Percentiles rank a stretch among this genome's conserved stretches.
phyloP scores from a whole-genome alignment of 352 stramenopile genomes.

The Ophiocytium majus region DNA sequence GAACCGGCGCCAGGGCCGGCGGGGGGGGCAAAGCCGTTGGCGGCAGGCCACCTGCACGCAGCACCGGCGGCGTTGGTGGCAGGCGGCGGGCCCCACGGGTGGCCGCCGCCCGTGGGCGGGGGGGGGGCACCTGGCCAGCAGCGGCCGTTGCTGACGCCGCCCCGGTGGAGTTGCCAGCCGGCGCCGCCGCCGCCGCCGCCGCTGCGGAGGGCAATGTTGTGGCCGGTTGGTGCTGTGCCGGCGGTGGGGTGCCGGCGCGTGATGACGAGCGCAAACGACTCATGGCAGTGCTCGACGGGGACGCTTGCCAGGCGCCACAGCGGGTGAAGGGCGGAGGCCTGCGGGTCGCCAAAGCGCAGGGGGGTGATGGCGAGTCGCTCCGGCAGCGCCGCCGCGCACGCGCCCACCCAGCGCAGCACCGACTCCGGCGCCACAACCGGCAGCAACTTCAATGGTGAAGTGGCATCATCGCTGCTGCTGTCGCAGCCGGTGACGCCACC shows the following conservation, averaged over 20 bases:
- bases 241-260: constrained; percentile 35
- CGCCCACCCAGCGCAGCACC: constrained; percentile 40
- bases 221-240: no score
- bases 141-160: constrained; percentile 26
- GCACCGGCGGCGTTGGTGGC: no score
- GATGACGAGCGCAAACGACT: constrained; percentile 71
- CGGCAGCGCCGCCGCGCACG: constrained; percentile 32
- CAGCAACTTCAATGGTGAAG: constrained; percentile 4
- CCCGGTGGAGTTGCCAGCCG: no score
- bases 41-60: no score
- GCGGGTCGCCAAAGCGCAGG: background rate
- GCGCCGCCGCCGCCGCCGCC: no score
- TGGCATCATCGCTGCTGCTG: background rate
- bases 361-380: background rate
- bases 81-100: no score
- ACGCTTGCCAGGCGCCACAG: constrained; percentile 62
- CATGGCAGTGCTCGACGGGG: constrained; percentile 72
- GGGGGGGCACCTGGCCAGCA: no score
- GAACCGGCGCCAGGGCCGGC: background rate
- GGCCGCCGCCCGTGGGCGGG: no score
- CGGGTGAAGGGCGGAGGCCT: constrained; percentile 22
- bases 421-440: constrained; percentile 38
- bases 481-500: background rate
- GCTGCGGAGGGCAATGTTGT: background rate
- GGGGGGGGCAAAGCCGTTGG: no score